Evolutionary conservation across 441 rosid genomes (phyloP), one percentile per base, ranked within the genome.

Genomic region (Sinapis alba): DNA sequence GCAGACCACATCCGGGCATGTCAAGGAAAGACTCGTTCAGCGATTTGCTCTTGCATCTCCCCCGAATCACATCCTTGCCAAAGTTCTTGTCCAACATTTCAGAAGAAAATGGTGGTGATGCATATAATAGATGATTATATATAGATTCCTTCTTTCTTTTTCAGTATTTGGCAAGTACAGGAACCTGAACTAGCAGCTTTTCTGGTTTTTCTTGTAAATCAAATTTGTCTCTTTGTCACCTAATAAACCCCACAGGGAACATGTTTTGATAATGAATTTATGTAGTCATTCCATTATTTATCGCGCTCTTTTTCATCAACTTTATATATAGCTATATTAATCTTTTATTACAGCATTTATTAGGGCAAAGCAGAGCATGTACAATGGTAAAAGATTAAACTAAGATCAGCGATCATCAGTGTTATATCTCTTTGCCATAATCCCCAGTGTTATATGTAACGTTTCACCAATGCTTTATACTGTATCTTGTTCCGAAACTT

Each of bases 1-100:
- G 87, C 86, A 90, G 72, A 65, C 74, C 81, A 13, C 66, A 76
- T n/a, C n/a, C n/a, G 10, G 97, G 93, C 59, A 91, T 96, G 94
- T 86, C 89, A 4, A 89, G 99, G 84, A 96, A 86, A 80, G 98
- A 96, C 76, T 96, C 98, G 1, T 90, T 87, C 57, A 81, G 93
- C 34, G 97, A 93, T 26, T 77, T 93, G 82, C 86, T 96, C 79
- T 88, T 91, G 69, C 95, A 93, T 75, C 98, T 93, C 11, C 98
- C 99, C 62, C 77, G 92, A 75, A 90, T 91, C 13, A 83, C 96
- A 7, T 91, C 97, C 63, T 90, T 93, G 50, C 96, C 98, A 2
- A 89, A 93, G 81, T 90, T 93, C 90, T 78, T 96, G 81, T 88
- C 91, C 65, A 84, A 93, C 84, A 92, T 94, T 60, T 88, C 91